Evolutionary conservation across 2,329 filamentous ascomycete genomes (phyloP).

Genomic region (Aspergillus luchuensis): DNA sequence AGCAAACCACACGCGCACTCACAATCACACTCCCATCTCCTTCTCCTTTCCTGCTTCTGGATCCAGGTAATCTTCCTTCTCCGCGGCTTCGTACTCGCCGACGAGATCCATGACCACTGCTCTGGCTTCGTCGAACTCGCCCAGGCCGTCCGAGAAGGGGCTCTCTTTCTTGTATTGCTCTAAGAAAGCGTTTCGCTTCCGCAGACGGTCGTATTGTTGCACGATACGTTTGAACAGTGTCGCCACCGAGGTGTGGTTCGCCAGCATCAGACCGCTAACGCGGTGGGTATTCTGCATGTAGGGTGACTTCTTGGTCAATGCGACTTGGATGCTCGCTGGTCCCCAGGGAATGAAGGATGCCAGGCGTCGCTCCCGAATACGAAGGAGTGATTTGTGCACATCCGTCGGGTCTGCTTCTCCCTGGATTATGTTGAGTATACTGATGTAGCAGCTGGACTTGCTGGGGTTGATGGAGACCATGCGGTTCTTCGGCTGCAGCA

Average conservation of each 20-base stretch:
- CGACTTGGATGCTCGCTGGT: constrained; percentile 95
- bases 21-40: constrained; percentile 29
- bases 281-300: constrained; percentile 93
- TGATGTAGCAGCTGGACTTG: constrained; percentile 99
- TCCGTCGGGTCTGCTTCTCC: constrained; percentile 97
- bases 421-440: constrained; percentile 97
- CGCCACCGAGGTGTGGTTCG: constrained; percentile 95
- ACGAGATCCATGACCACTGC: constrained; percentile 91
- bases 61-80: constrained; percentile 85
- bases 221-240: constrained; percentile 95
- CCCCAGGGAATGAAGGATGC: constrained; percentile 99
- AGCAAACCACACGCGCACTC: not conserved
- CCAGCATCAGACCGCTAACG: constrained; percentile 94
- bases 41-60: constrained; percentile 61
- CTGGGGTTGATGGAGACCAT: constrained; percentile 96
- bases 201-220: constrained; percentile 86
- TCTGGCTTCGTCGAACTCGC: constrained; percentile 92
- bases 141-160: constrained; percentile 85
- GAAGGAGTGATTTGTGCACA: constrained; percentile 93
- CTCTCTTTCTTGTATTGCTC: constrained; percentile 96
- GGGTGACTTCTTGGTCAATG: constrained; percentile 91
- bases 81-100: constrained; percentile 92
- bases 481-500: constrained; percentile 96
- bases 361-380: constrained; percentile 89
- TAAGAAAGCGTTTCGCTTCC: constrained; percentile 95